Percentiles rank a stretch among this genome's conserved stretches.
Evolutionary conservation across 148 eudicot species (phyloP).

Genomic region (Amaranthus hypochondriacus): DNA sequence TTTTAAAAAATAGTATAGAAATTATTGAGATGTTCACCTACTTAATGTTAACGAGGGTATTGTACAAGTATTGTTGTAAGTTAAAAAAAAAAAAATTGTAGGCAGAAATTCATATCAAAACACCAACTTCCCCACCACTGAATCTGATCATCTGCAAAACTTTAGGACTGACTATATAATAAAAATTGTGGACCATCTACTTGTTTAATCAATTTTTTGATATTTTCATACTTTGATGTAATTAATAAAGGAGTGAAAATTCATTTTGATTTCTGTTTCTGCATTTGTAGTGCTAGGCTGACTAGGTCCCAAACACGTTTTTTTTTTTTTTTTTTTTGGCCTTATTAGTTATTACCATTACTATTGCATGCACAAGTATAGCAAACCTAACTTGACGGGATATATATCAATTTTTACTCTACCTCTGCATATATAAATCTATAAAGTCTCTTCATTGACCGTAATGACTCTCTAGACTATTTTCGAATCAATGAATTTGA

Average conservation of each 20-base stretch:
- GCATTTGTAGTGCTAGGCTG: not conserved
- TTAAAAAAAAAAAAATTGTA: not conserved
- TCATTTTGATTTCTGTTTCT: not conserved
- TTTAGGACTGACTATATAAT: constrained; percentile 4
- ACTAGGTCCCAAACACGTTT: not conserved
- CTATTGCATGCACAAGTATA: no score
- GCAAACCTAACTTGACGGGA: no score
- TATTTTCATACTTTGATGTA: not conserved
- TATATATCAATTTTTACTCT: no score
- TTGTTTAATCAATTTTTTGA: not conserved
- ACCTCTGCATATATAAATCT: no score
- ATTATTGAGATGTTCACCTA: constrained; percentile 1
- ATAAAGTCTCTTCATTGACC: no score
- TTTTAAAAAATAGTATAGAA: not conserved
- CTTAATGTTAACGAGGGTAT: not conserved
- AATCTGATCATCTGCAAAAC: constrained; percentile 9
- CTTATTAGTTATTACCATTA: no score
- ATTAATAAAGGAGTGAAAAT: not conserved
- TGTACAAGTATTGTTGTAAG: not conserved
- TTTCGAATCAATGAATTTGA: no score
- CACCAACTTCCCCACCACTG: constrained; percentile 6
- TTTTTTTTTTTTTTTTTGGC: no score
- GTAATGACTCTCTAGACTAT: no score
- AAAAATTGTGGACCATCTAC: not conserved
- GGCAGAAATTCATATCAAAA: not conserved